Evolutionary conservation across 1,139 yeast genomes (phyloP).

Genomic region (Torulaspora globosa): DNA sequence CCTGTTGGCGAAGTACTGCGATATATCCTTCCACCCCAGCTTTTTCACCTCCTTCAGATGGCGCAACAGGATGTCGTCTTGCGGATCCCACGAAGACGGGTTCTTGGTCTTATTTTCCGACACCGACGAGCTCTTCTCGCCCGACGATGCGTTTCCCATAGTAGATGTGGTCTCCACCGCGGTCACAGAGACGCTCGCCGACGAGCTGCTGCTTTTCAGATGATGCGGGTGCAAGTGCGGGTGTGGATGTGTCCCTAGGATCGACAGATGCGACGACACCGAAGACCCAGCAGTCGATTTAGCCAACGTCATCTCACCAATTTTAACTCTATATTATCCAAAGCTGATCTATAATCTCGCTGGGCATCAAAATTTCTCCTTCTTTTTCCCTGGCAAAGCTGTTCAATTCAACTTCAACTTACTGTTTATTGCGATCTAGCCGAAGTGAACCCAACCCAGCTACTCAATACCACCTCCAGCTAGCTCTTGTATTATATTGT

Average conservation of each 20-base stretch:
- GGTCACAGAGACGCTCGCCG: slow-evolving; percentile 15
- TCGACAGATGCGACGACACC: slow-evolving; percentile 18
- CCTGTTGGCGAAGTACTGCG: slow-evolving; percentile 60
- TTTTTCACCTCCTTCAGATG: slow-evolving; percentile 68
- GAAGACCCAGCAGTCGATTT: slow-evolving; percentile 19
- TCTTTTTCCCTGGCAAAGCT: background rate
- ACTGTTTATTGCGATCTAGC: background rate
- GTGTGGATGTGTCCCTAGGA: slow-evolving; percentile 22
- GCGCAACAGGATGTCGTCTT: slow-evolving; percentile 62
- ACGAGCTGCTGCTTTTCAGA: slow-evolving; percentile 11
- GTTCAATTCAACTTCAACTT: background rate
- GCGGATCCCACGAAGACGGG: slow-evolving; percentile 74
- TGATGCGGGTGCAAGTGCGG: slow-evolving; percentile 22
- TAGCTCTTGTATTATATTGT: background rate
- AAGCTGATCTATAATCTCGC: background rate
- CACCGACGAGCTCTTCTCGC: slow-evolving; percentile 7
- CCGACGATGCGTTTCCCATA: slow-evolving; percentile 4
- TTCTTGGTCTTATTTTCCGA: slow-evolving; percentile 34
- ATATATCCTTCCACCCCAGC: slow-evolving; percentile 74
- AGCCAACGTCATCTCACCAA: slow-evolving; percentile 18
- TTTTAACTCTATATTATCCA: background rate
- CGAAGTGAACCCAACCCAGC: background rate
- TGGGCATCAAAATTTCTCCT: background rate
- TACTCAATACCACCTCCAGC: background rate
- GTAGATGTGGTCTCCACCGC: slow-evolving; percentile 14